phyloP scores from a whole-genome alignment of 306 rosid genomes.

The Malus domestica region ASM211411v1 NC_041798.1:31280001-31280500 shows the following conservation, averaged over 20 bases:
- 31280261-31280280: not conserved
- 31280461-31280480: conserved; percentile 91
- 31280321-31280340: conserved; percentile 59
- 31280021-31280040: not conserved
- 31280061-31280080: not conserved
- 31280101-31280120: not conserved
- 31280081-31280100: not conserved
- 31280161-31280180: too few relatives aligned
- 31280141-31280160: too few relatives aligned
- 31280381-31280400: conserved; percentile 85
- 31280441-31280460: conserved; percentile 49
- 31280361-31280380: conserved; percentile 86
- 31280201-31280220: not conserved
- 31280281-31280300: conserved; percentile 18
- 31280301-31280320: not conserved
- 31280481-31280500: conserved; percentile 83
- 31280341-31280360: conserved; percentile 81
- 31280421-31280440: conserved; percentile 44
- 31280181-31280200: too few relatives aligned
- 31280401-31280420: conserved; percentile 78
- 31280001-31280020: too few relatives aligned
- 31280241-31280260: not conserved
- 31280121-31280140: conserved; percentile 5
- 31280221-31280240: not conserved
- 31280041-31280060: not conserved